phyloP scores from a whole-genome alignment of 306 rosid genomes.

The Trifolium subterraneum region DNA sequence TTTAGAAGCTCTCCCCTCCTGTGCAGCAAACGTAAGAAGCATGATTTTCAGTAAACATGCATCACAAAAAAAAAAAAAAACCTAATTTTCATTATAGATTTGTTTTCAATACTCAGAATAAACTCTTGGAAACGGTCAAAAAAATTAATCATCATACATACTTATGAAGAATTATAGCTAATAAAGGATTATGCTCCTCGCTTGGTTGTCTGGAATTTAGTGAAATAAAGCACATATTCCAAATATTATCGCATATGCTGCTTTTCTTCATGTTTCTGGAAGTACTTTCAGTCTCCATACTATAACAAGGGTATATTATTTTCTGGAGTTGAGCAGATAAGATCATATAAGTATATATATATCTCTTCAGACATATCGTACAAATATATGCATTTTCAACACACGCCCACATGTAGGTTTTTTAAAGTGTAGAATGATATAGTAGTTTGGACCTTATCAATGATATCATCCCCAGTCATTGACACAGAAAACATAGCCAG shows the following conservation, averaged over 20 bases:
- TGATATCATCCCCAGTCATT: constrained; percentile 59
- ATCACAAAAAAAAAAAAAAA: too few species aligned
- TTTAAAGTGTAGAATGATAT: constrained; percentile 27
- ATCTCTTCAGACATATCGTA: background rate
- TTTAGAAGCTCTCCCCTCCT: constrained; percentile 64
- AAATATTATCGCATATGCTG: constrained; percentile 68
- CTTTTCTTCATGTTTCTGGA: background rate
- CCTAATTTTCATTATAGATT: too few species aligned
- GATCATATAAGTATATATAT: background rate
- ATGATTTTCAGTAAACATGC: background rate
- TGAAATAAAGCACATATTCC: constrained; percentile 93
- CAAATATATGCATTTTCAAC: background rate
- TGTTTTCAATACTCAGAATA: constrained; percentile 32
- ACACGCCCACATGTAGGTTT: constrained; percentile 21
- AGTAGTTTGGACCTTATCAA: constrained; percentile 64
- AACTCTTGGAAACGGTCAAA: background rate
- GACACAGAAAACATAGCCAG: constrained; percentile 83
- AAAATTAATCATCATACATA: constrained; percentile 38
- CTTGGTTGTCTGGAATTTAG: constrained; percentile 56
- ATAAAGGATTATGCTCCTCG: constrained; percentile 72
- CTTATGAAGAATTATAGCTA: constrained; percentile 70
- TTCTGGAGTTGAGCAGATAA: background rate
- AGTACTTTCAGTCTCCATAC: background rate
- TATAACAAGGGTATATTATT: background rate
- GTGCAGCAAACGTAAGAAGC: constrained; percentile 36